A percentile compares a stretch with the other conserved stretches of the same genome.
Evolutionary conservation across 1,284 basidiomycete species (phyloP).

Genomic region (Tilletia caries): DNA sequence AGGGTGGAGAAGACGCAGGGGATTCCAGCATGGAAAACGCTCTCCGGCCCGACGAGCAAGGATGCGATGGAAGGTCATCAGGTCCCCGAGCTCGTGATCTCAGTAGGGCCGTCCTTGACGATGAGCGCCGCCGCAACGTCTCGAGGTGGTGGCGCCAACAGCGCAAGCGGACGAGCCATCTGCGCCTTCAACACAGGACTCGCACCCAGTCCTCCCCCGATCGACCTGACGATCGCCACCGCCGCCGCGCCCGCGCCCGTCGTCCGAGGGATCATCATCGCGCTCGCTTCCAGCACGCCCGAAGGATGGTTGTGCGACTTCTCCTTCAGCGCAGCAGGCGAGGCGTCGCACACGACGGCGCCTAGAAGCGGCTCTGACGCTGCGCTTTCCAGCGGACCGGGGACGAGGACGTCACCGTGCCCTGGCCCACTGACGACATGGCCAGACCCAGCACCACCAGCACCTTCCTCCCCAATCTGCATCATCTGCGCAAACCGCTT

Average conservation of each 20-base stretch:
- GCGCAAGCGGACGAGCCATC: neutral
- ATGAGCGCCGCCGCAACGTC: neutral
- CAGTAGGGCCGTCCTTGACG: too few species aligned
- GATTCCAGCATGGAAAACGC: too few species aligned
- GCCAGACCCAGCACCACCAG: neutral
- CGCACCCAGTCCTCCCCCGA: neutral
- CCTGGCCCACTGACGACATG: neutral
- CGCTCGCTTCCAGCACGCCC: neutral
- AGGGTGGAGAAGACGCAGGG: too few species aligned
- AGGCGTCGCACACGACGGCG: neutral
- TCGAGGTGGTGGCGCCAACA: neutral
- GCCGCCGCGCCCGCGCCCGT: neutral
- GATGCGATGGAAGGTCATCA: too few species aligned
- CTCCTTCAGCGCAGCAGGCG: constrained; percentile 6
- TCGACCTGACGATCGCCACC: neutral
- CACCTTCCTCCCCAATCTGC: constrained; percentile 10
- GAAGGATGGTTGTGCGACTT: constrained; percentile 7
- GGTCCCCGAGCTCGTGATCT: too few species aligned
- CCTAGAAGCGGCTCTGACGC: neutral
- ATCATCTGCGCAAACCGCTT: constrained; percentile 6
- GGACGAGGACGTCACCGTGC: neutral
- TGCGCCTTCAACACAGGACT: neutral
- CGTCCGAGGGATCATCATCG: neutral
- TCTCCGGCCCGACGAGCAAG: too few species aligned
- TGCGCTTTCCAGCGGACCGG: neutral